These are phyloP conservation scores for Pyrus communis DNA, from an alignment of 306 rosid genomes.

Conservation along the genomic window DNA sequence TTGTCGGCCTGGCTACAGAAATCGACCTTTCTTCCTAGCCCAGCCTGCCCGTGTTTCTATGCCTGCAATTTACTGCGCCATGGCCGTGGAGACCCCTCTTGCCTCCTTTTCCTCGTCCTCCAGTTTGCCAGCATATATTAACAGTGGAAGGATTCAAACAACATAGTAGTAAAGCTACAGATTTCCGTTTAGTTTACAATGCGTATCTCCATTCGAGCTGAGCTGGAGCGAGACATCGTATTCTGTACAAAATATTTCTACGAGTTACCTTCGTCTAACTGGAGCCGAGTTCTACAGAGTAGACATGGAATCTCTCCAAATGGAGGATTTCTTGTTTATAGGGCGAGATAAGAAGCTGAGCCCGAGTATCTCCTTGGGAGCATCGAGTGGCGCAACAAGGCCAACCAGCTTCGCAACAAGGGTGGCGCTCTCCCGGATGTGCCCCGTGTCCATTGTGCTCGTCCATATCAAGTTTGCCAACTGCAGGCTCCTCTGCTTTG, in stretches of 20 bases:
- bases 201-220: neutral
- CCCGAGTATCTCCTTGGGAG: slow-evolving; percentile 52
- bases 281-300: slow-evolving; percentile 8
- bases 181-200: neutral
- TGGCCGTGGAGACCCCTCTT: no score
- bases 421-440: slow-evolving; percentile 56
- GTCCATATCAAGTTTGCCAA: slow-evolving; percentile 58
- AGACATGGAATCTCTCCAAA: slow-evolving; percentile 46
- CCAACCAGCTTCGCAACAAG: slow-evolving; percentile 74
- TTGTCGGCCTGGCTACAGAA: neutral
- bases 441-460: slow-evolving; percentile 44
- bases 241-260: neutral
- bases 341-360: slow-evolving; percentile 44
- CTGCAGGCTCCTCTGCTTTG: slow-evolving; percentile 66
- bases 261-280: neutral
- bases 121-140: neutral
- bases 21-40: no score
- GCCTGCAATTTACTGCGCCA: no score
- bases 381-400: slow-evolving; percentile 33
- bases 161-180: neutral
- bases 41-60: no score
- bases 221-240: neutral
- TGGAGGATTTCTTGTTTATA: slow-evolving; percentile 13
- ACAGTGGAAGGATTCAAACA: neutral
- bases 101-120: neutral